These are phyloP conservation scores for Kwoniella sp. DNA, from an alignment of 768 basidiomycete genomes.

Conservation along the genomic window DNA sequence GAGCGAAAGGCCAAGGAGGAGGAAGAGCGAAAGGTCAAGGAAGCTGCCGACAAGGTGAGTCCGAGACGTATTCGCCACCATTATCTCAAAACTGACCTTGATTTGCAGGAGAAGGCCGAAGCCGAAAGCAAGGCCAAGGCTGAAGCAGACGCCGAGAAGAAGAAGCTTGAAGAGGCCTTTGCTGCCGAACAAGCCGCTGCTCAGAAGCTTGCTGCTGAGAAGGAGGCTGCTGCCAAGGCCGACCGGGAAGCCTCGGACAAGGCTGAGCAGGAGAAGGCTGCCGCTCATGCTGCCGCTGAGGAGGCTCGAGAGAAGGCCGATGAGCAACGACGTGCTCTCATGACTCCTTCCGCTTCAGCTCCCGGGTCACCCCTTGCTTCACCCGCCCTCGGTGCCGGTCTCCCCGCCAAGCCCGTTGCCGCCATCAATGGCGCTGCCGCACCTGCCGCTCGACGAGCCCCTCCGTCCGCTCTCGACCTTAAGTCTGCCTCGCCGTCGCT, in stretches of 20 bases:
- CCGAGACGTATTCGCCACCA: background rate
- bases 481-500: conserved; percentile 32
- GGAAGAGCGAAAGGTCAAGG: conserved; percentile 52
- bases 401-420: conserved; percentile 50
- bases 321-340: conserved; percentile 32
- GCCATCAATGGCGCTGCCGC: conserved; percentile 19
- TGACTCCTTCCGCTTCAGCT: conserved; percentile 34
- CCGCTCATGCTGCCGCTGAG: conserved; percentile 36
- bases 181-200: conserved; percentile 33
- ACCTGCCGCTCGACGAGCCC: conserved; percentile 18
- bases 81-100: conserved; percentile 58
- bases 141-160: conserved; percentile 39
- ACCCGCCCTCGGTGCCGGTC: conserved; percentile 40
- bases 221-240: conserved; percentile 28
- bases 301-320: conserved; percentile 35
- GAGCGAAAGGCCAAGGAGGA: conserved; percentile 55
- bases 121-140: conserved; percentile 37
- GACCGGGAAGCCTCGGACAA: conserved; percentile 28
- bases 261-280: conserved; percentile 33
- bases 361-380: conserved; percentile 46
- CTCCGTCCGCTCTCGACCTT: conserved; percentile 43
- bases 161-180: conserved; percentile 33
- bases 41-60: conserved; percentile 63
- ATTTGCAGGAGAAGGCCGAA: conserved; percentile 25
- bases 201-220: conserved; percentile 35